A percentile compares a stretch with the other conserved stretches of the same genome.
These are phyloP conservation scores for Sphenostylis stenocarpa DNA, from an alignment of 306 rosid species.

Conservation along the genomic window DNA sequence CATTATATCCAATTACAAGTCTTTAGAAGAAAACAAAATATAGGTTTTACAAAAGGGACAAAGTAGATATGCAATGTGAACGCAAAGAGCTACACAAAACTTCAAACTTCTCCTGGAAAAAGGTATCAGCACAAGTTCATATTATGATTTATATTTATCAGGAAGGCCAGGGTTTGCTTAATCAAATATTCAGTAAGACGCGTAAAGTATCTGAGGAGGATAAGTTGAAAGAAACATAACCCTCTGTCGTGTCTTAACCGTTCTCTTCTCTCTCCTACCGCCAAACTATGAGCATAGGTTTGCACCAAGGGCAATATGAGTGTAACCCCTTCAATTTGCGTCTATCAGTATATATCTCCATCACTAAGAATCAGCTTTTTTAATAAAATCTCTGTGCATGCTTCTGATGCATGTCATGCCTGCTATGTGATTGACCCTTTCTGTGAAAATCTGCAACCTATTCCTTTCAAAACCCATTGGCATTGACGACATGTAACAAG, in stretches of 20 bases:
- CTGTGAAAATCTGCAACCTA: slow-evolving; percentile 25
- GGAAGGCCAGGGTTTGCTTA: not conserved
- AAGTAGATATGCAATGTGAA: not conserved
- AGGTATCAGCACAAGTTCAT: not conserved
- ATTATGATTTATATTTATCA: not conserved
- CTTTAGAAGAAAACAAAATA: not conserved
- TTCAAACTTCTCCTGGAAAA: not conserved
- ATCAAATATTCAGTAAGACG: not conserved
- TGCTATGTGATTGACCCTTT: slow-evolving; percentile 32
- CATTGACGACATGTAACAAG: not conserved
- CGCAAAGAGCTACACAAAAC: not conserved
- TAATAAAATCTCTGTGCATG: slow-evolving; percentile 35
- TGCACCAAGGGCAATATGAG: slow-evolving; percentile 11
- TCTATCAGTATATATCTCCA: not conserved
- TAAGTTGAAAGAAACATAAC: not conserved
- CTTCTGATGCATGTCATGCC: slow-evolving; percentile 24
- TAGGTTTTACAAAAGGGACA: not conserved
- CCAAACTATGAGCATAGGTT: slow-evolving; percentile 9
- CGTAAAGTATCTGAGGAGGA: not conserved
- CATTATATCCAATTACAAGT: not conserved
- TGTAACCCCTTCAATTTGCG: not conserved
- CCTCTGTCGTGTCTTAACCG: not conserved
- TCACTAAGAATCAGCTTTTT: slow-evolving; percentile 27
- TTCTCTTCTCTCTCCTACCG: not conserved
- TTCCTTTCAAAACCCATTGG: slow-evolving; percentile 21